Conservation (phyloP, 192 early-diverging fungal species). For the Geosiphon pyriformis region DNA sequence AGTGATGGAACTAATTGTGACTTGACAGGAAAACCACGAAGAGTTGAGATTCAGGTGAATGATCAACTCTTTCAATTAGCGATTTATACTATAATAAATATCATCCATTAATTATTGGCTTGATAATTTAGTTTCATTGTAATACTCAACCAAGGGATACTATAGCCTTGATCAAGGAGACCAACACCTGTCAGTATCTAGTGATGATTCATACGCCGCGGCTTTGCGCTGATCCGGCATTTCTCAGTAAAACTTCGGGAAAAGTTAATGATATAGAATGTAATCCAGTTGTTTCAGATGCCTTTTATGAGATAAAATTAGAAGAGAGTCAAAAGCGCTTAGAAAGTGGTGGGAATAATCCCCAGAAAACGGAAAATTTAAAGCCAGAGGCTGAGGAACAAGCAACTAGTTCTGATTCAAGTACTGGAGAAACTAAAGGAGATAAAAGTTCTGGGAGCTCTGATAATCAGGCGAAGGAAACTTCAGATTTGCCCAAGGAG, state of each 20-base stretch:
- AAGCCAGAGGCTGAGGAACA: background rate
- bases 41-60: slow-evolving; percentile 65
- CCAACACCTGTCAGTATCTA: slow-evolving; percentile 66
- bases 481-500: background rate
- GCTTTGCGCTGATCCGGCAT: slow-evolving; percentile 61
- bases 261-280: slow-evolving; percentile 56
- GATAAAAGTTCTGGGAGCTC: background rate
- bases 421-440: background rate
- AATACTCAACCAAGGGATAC: slow-evolving; percentile 50
- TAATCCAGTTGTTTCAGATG: slow-evolving; percentile 55
- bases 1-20: slow-evolving; percentile 71
- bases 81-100: too few species aligned
- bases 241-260: slow-evolving; percentile 37
- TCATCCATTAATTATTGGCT: too few species aligned
- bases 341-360: background rate
- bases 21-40: slow-evolving; percentile 59
- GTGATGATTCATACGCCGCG: slow-evolving; percentile 70
- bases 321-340: background rate
- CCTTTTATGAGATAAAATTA: slow-evolving; percentile 30
- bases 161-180: slow-evolving; percentile 62
- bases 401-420: background rate
- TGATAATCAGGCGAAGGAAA: background rate
- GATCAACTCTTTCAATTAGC: background rate
- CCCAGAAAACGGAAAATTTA: background rate
- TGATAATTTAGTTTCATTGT: slow-evolving; percentile 73